Evolutionary conservation across 305 asterid species (phyloP).

Genomic region (Fraxinus albicans): DNA sequence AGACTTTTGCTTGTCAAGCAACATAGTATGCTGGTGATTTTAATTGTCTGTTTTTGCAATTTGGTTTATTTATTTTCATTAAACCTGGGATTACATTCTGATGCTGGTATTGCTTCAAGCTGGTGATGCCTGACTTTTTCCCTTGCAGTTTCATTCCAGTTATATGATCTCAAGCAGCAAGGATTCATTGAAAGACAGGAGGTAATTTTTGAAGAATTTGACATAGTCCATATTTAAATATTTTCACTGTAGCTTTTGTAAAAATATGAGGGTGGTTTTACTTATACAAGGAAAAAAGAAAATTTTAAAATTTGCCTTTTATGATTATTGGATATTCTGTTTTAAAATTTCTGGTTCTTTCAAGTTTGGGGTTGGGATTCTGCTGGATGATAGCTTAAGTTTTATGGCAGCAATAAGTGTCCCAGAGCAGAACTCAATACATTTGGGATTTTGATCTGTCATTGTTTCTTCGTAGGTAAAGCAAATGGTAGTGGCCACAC

Average conservation of each 20-base stretch:
- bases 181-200: constrained; percentile 89
- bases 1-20: background rate
- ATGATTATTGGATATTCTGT: background rate
- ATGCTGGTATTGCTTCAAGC: constrained; percentile 25
- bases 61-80: background rate
- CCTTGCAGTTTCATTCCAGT: constrained; percentile 76
- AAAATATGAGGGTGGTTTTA: background rate
- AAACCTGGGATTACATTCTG: background rate
- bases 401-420: background rate
- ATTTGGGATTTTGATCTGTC: constrained; percentile 16
- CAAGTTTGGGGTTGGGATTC: background rate
- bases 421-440: background rate
- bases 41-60: background rate
- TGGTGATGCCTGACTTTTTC: constrained; percentile 23
- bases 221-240: background rate
- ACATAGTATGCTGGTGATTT: background rate
- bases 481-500: constrained; percentile 90
- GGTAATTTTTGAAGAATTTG: constrained; percentile 38
- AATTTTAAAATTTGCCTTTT: background rate
- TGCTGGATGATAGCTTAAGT: background rate
- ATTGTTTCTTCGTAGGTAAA: constrained; percentile 46
- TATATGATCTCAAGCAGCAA: constrained; percentile 95
- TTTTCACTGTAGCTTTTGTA: background rate
- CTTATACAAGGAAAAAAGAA: background rate
- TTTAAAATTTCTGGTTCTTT: background rate